A percentile compares a stretch with the other conserved stretches of the same genome.
These are phyloP conservation scores for Leishmania tarentolae DNA, from an alignment of 208 protist genomes.

Conservation along the genomic window DNA sequence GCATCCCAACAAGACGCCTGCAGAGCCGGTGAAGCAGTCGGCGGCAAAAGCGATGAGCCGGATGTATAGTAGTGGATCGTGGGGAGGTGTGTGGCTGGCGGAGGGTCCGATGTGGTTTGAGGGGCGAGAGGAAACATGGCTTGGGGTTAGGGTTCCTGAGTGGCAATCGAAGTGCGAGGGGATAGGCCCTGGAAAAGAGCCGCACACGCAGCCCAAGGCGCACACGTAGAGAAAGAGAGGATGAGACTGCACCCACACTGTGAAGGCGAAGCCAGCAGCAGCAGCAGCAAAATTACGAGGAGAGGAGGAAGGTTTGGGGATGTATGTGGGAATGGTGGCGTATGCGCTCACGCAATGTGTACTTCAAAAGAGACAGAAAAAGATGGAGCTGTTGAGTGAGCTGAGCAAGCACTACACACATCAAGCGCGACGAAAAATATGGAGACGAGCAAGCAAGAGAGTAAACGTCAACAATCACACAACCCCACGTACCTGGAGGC, in stretches of 20 bases:
- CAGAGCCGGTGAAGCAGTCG: background rate
- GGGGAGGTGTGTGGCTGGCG: background rate
- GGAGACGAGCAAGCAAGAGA: background rate
- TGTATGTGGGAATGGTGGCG: background rate
- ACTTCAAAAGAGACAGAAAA: background rate
- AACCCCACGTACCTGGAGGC: background rate
- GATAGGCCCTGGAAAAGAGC: background rate
- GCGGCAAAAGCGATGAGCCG: background rate
- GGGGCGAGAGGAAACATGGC: background rate
- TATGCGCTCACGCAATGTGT: background rate
- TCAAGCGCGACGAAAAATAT: background rate
- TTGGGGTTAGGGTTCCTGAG: background rate
- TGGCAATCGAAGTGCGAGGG: background rate
- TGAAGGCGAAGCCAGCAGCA: too few relatives aligned
- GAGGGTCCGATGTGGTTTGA: background rate
- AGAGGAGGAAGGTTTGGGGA: background rate
- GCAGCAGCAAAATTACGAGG: background rate
- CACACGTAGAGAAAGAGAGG: background rate
- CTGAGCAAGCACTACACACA: background rate
- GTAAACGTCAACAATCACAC: background rate
- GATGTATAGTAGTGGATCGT: background rate
- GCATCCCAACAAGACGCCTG: background rate
- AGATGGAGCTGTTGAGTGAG: background rate
- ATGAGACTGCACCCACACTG: background rate
- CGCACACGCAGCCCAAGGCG: background rate